phyloP scores from a whole-genome alignment of 768 basidiomycete species.

The Lepiota venenata region DNA sequence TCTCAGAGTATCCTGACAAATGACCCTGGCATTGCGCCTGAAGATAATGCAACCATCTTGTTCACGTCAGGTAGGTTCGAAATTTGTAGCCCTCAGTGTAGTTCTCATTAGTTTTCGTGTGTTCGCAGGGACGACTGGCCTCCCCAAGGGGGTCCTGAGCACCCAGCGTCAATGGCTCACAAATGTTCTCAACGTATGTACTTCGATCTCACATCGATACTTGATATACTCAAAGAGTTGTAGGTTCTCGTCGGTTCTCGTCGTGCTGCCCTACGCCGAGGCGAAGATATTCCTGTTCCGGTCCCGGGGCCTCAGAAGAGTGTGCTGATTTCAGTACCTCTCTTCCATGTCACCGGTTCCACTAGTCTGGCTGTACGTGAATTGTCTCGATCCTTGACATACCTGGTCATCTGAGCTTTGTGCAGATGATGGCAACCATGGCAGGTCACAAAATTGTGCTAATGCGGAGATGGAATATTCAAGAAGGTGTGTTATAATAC shows the following conservation, averaged over 20 bases:
- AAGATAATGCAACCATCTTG: conserved; percentile 49
- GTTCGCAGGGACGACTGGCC: conserved; percentile 19
- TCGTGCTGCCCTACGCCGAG: conserved; percentile 35
- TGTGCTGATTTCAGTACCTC: conserved; percentile 47
- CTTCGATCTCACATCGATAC: not conserved
- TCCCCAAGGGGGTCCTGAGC: conserved; percentile 46
- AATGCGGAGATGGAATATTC: conserved; percentile 48
- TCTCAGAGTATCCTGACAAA: conserved; percentile 23
- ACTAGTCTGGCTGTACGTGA: conserved; percentile 22
- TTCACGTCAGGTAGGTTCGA: conserved; percentile 46
- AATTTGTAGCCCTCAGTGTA: not conserved
- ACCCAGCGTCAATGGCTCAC: conserved; percentile 48
- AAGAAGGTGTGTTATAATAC: conserved; percentile 33
- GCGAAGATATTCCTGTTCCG: conserved; percentile 30
- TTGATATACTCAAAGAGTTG: not conserved
- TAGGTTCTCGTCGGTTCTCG: conserved; percentile 30
- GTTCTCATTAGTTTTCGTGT: conserved; percentile 3
- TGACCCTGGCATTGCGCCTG: conserved; percentile 31
- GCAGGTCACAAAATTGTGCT: conserved; percentile 43
- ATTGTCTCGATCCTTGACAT: not conserved
- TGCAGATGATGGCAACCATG: conserved; percentile 38
- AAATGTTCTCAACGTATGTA: conserved; percentile 41
- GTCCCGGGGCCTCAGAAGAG: conserved; percentile 38
- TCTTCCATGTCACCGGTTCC: conserved; percentile 58
- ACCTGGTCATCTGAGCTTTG: not conserved